Percentiles rank a stretch among this genome's conserved stretches.
These are phyloP conservation scores for Saitozyma sp. DNA, from an alignment of 768 basidiomycete species.

Conservation along the genomic window DNA sequence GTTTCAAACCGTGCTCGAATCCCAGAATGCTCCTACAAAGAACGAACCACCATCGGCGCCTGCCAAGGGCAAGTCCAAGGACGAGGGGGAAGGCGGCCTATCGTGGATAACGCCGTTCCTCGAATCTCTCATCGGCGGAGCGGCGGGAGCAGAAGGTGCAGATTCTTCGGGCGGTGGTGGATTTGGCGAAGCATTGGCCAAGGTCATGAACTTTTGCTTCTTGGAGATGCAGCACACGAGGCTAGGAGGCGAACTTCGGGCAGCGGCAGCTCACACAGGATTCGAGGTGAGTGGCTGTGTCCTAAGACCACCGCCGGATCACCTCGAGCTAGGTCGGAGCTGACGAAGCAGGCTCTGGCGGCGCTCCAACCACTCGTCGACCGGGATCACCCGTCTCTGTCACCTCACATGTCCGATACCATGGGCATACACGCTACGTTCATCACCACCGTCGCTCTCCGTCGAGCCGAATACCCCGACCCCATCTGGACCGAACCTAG, in stretches of 20 bases:
- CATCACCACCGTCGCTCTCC: conserved; percentile 59
- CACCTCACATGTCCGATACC: conserved; percentile 31
- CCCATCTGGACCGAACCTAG: conserved; percentile 57
- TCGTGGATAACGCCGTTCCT: conserved; percentile 69
- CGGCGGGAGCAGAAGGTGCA: not conserved
- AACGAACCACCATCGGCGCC: not conserved
- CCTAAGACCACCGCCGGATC: not conserved
- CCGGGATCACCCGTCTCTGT: conserved; percentile 1
- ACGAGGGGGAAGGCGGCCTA: conserved; percentile 40
- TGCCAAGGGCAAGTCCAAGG: conserved; percentile 28
- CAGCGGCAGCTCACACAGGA: conserved; percentile 64
- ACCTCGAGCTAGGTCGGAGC: not conserved
- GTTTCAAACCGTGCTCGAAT: conserved; percentile 40
- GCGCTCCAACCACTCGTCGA: conserved; percentile 12
- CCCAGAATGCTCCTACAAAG: not conserved
- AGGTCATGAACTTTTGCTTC: conserved; percentile 70
- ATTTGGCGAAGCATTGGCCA: conserved; percentile 70
- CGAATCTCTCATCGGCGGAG: conserved; percentile 52
- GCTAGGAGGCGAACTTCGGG: conserved; percentile 61
- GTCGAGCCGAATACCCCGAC: conserved; percentile 52
- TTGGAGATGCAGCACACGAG: conserved; percentile 79
- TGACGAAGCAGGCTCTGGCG: conserved; percentile 22
- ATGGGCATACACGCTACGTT: conserved; percentile 61
- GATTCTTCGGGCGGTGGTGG: conserved; percentile 41
- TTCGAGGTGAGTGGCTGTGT: conserved; percentile 60